phyloP scores from a whole-genome alignment of 1,284 basidiomycete genomes.

The Termitomyces sp. region DNA sequence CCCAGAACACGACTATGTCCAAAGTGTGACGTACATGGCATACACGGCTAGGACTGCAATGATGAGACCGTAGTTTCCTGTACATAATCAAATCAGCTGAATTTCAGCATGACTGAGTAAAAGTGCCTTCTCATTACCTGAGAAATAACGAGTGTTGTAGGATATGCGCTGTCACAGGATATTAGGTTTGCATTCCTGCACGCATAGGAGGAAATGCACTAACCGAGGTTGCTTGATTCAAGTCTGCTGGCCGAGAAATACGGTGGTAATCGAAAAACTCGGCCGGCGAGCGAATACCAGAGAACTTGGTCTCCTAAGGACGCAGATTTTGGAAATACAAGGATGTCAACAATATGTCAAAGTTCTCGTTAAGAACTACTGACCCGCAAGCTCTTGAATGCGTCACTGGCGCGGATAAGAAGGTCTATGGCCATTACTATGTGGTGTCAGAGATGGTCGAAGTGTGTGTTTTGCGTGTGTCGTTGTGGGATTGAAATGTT shows the following conservation, averaged over 20 bases:
- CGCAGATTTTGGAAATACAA: not conserved
- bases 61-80: constrained; percentile 87
- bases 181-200: not conserved
- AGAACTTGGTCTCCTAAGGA: constrained; percentile 75
- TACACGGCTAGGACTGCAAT: constrained; percentile 83
- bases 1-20: not conserved
- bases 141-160: constrained; percentile 93
- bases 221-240: constrained; percentile 67
- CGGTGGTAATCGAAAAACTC: constrained; percentile 92
- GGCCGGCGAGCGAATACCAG: constrained; percentile 70
- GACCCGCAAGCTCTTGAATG: constrained; percentile 70
- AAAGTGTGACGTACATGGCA: constrained; percentile 62
- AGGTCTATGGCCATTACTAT: constrained; percentile 46
- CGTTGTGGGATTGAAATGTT: not conserved
- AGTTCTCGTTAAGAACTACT: constrained; percentile 22
- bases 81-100: not conserved
- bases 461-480: constrained; percentile 10
- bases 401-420: constrained; percentile 57
- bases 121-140: constrained; percentile 43
- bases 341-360: not conserved
- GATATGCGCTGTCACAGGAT: constrained; percentile 67
- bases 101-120: not conserved
- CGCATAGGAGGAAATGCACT: constrained; percentile 22
- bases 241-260: constrained; percentile 74
- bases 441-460: constrained; percentile 13